A percentile compares a stretch with the other conserved stretches of the same genome.
These are phyloP conservation scores for Cenococcum geophilum DNA, from an alignment of 495 filamentous ascomycete species.

Conservation along the genomic window DNA sequence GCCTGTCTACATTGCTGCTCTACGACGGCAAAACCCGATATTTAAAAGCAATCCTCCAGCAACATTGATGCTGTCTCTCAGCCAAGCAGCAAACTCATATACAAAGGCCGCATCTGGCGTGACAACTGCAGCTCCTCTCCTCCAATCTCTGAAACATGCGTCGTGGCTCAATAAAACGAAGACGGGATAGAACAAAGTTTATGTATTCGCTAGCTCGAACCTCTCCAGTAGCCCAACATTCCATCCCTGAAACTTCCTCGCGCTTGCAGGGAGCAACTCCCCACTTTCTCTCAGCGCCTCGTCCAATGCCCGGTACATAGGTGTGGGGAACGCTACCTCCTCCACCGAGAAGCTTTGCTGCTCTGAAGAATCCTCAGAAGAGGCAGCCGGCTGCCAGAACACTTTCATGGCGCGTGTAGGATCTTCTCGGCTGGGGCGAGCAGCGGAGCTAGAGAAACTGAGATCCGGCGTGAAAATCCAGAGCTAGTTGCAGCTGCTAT, in stretches of 20 bases:
- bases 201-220: conserved; percentile 17
- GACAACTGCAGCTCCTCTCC: no score
- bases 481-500: conserved; percentile 6
- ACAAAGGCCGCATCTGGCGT: no score
- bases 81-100: no score
- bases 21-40: no score
- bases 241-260: conserved; percentile 35
- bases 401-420: conserved; percentile 35
- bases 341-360: conserved; percentile 15
- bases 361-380: conserved; percentile 2
- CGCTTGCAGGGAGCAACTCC: conserved; percentile 27
- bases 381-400: conserved; percentile 26
- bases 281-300: conserved; percentile 20
- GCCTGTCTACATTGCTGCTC: no score
- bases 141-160: no score
- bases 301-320: conserved; percentile 18
- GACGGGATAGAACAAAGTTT: background rate
- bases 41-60: no score
- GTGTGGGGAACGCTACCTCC: conserved; percentile 24
- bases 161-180: no score
- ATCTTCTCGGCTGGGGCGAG: conserved; percentile 9
- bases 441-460: conserved; percentile 33
- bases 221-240: conserved; percentile 34
- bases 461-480: conserved; percentile 39
- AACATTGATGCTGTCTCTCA: no score